Evolutionary conservation across 1,284 basidiomycete species (phyloP), one percentile per base, ranked within the genome.

Genomic region (Phaffia rhodozyma): DNA sequence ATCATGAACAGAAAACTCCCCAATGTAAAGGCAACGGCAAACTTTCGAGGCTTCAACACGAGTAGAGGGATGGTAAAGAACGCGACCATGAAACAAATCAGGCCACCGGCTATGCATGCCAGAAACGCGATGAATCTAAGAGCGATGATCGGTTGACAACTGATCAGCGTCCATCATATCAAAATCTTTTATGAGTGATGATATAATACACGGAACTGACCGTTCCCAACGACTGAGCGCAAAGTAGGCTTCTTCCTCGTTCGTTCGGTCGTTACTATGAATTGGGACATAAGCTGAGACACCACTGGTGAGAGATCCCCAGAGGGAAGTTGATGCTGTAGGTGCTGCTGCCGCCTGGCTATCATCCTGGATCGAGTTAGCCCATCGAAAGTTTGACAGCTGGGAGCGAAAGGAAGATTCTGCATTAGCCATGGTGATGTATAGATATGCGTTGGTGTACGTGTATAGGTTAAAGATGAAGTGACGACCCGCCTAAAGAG

Each of bases 221-320:
- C 86, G 81, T 74, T 92, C 89, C 90, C 90, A 92, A 75, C 89
- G 80, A 53, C 87, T 90, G 59, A 97, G 77, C 43, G 92, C 91
- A 76, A 94, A 91, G 80, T 87, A 97, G 2, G 94, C 94, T 73
- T 97, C 92, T 71, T 98, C 94, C 75, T 98, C 94, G 73, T 92
- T 92, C 47, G 87, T 86, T 51, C 84, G 80, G 67, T 91, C 89
- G 68, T 75, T 83, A 5, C 87, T 89, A 29, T 91, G 81, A 65
- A 97, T 78, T 0, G 96, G 94, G 55, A 97, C 86, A 72, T 97
- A 97, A n/a, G 78, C 79, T 11, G 77, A 79, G 25, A 82, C 71
- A 21, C 72, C 86, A 81, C 58, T 86, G 83, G 70, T 74, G 58
- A 70, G 72, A n/a, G 69, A 70, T 61, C 73, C 77, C 49, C 72